These are phyloP conservation scores for Chenopodium suecicum DNA, from an alignment of 148 eudicot genomes.

Conservation along the genomic window DNA sequence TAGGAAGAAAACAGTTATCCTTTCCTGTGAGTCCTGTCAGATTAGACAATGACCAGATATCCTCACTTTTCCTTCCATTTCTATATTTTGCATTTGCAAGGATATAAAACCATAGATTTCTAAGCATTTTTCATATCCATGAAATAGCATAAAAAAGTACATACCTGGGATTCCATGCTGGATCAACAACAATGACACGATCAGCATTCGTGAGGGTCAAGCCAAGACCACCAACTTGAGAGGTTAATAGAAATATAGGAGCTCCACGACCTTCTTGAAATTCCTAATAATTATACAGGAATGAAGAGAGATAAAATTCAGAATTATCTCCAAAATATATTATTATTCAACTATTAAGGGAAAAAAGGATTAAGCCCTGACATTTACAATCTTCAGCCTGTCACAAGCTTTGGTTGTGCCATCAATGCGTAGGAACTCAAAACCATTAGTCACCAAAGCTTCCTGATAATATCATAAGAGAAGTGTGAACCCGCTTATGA, in stretches of 20 bases:
- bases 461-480: slow-evolving; percentile 48
- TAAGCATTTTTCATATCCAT: neutral
- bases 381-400: slow-evolving; percentile 78
- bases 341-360: slow-evolving; percentile 2
- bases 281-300: slow-evolving; percentile 48
- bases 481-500: neutral
- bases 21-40: neutral
- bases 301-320: neutral
- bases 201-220: slow-evolving; percentile 95
- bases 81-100: neutral
- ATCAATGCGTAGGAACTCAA: slow-evolving; percentile 79
- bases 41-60: neutral
- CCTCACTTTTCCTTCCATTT: neutral
- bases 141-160: neutral
- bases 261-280: slow-evolving; percentile 91
- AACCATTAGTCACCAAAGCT: slow-evolving; percentile 49
- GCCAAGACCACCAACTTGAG: slow-evolving; percentile 99
- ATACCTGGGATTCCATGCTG: slow-evolving; percentile 99
- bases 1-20: too few species aligned
- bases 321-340: neutral
- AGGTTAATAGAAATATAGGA: slow-evolving; percentile 88
- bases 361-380: slow-evolving; percentile 36
- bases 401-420: slow-evolving; percentile 90
- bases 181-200: slow-evolving; percentile 98
- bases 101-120: neutral